Base-by-base conservation (phyloP, 2,329 filamentous ascomycete genomes). In the Fusarium sp. region DNA sequence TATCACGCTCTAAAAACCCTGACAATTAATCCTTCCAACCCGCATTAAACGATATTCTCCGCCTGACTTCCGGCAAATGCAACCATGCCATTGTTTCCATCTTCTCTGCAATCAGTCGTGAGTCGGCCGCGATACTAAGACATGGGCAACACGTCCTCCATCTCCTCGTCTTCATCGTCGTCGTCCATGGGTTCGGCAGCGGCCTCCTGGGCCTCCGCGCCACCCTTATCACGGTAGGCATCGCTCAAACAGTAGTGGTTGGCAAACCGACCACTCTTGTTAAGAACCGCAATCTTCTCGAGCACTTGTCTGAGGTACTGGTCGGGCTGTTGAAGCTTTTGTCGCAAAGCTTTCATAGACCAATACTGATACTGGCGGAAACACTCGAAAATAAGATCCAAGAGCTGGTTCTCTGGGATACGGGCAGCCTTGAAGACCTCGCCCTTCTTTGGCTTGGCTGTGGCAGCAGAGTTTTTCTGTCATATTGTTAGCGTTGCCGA, bases 331-430 rank as follows among this genome's bases (percentile, higher is more conserved):
- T 90, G 87, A 39, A 96, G 87, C 63, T 86, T 83, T 50, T 89
- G 85, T 67, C 93, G 93, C 71, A 99, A 87, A 7, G 91, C 88
- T 75, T 93, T 94, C 84, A 98, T 92, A n/a, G 92, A 90, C 94
- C 95, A 99, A 80, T 96, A 98, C 73, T 90, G 89, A 84, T 92
- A 97, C 74, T 91, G 84, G 57, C 90, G 88, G 88, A 97, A 99
- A 76, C 90, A 91, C 48, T 86, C 82, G 83, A 95, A 94, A 64
- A 99, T 89, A 68, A 88, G 86, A 80, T 97, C 94, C 80, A 97
- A 82, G 66, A 99, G 89, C 74, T 96, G 91, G 83, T 93, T 91
- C 79, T 94, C 90, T 44, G 93, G 90, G 80, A 98, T 94, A 80
- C 96, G 94, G 33, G 93, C 92, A 28, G 92, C 91, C 83, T 98